These are phyloP conservation scores for Penicillium sp. DNA, from an alignment of 2,329 filamentous ascomycete species.

Conservation along the genomic window DNA sequence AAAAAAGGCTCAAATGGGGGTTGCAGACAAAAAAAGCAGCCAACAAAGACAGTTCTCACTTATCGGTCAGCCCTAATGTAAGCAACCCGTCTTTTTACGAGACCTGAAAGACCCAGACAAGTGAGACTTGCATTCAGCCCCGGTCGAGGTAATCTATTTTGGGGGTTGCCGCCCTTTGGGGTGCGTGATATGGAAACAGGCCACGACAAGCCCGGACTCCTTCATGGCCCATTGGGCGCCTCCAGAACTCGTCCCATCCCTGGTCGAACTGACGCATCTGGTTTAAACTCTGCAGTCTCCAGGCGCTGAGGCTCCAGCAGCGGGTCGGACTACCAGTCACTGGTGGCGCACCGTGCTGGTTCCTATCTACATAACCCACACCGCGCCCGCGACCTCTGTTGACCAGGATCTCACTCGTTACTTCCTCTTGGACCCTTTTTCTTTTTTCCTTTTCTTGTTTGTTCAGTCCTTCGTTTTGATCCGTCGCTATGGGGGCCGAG, in stretches of 20 bases:
- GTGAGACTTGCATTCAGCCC: conserved; percentile 19
- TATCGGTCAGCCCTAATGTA: conserved; percentile 12
- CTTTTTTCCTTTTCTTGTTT: not conserved
- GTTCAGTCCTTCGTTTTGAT: conserved; percentile 2
- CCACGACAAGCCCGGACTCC: not conserved
- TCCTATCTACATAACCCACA: conserved; percentile 11
- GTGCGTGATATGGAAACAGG: not conserved
- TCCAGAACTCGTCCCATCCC: not conserved
- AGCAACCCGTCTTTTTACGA: not conserved
- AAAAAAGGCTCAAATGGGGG: not conserved
- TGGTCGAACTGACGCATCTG: not conserved
- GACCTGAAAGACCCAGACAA: not conserved
- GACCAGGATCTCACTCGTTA: conserved; percentile 6
- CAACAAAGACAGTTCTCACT: not conserved
- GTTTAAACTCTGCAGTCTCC: not conserved
- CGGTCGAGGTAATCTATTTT: conserved; percentile 7
- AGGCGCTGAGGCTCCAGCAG: conserved; percentile 8
- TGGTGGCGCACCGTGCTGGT: not conserved
- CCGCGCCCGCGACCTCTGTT: not conserved
- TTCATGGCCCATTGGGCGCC: conserved; percentile 5
- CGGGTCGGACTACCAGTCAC: not conserved
- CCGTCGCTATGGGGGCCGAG: conserved; percentile 21
- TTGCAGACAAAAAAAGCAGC: not conserved
- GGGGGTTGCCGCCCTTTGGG: not conserved
- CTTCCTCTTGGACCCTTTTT: not conserved